phyloP scores from a whole-genome alignment of 768 basidiomycete genomes.

The Rhodotorula paludigena region DNA sequence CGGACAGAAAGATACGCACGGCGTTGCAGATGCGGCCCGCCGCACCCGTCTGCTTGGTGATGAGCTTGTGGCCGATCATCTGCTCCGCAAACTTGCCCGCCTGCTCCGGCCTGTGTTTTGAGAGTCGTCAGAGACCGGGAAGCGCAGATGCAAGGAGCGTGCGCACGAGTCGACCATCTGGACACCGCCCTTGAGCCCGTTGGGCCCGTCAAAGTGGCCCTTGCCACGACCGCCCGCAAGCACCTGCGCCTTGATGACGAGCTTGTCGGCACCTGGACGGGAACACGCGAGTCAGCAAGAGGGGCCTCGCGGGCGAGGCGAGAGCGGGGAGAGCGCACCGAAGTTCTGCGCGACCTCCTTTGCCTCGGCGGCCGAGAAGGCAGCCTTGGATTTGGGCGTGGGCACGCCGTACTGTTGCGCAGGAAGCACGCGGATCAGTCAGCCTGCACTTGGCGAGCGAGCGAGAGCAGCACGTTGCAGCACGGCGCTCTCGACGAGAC shows the following conservation, averaged over 20 bases:
- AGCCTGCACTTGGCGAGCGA: too few relatives aligned
- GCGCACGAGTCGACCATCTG: slow-evolving; percentile 80
- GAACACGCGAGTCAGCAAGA: not conserved
- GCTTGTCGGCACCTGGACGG: slow-evolving; percentile 60
- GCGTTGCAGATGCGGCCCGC: slow-evolving; percentile 90
- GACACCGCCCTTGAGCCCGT: slow-evolving; percentile 94
- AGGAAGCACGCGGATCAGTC: too few relatives aligned
- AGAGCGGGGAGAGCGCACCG: slow-evolving; percentile 53
- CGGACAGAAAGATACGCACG: slow-evolving; percentile 52
- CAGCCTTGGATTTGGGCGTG: slow-evolving; percentile 83
- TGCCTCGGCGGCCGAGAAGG: slow-evolving; percentile 83
- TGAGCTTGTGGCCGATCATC: slow-evolving; percentile 92
- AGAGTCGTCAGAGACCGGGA: not conserved
- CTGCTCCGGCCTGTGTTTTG: slow-evolving; percentile 63
- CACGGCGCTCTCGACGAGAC: too few relatives aligned
- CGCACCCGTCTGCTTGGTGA: slow-evolving; percentile 97
- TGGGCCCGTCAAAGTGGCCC: slow-evolving; percentile 75
- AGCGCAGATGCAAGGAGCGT: not conserved
- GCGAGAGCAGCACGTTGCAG: not conserved
- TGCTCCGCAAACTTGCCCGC: slow-evolving; percentile 78
- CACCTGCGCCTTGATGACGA: slow-evolving; percentile 98
- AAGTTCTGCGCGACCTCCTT: slow-evolving; percentile 82
- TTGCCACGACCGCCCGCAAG: slow-evolving; percentile 98
- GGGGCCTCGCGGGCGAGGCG: not conserved
- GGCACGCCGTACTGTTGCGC: slow-evolving; percentile 98